phyloP scores from a whole-genome alignment of 2,329 filamentous ascomycete species.

The Colletotrichum caudatum region DNA sequence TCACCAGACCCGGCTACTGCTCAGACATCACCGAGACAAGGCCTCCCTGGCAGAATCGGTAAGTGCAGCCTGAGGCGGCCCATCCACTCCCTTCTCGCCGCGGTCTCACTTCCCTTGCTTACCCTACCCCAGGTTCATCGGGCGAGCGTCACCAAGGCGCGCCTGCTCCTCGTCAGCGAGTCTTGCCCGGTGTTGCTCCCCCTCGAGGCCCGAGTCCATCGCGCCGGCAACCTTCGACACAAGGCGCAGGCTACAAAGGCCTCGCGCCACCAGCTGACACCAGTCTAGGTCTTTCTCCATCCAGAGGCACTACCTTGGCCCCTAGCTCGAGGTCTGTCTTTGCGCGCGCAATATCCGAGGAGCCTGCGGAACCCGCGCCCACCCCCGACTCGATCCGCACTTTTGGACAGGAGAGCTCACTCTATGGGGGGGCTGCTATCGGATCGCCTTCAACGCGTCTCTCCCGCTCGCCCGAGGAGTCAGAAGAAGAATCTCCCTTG shows the following conservation, averaged over 20 bases:
- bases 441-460: conserved; percentile 14
- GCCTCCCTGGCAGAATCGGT: conserved; percentile 16
- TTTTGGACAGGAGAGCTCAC: conserved; percentile 40
- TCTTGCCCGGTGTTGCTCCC: conserved; percentile 24
- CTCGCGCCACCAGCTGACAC: not conserved
- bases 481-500: conserved; percentile 8
- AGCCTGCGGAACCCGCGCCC: not conserved
- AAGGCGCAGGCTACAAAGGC: conserved; percentile 6
- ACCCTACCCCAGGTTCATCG: conserved; percentile 6
- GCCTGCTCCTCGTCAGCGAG: not conserved
- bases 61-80: conserved; percentile 20
- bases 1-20: conserved; percentile 4
- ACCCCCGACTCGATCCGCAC: conserved; percentile 35
- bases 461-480: conserved; percentile 13
- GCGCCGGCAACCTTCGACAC: not conserved
- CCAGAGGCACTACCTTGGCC: not conserved
- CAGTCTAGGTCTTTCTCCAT: not conserved
- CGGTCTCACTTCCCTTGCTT: conserved; percentile 32
- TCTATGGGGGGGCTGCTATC: conserved; percentile 32
- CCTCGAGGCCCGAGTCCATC: conserved; percentile 21
- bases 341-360: conserved; percentile 25
- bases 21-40: conserved; percentile 2
- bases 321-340: conserved; percentile 17
- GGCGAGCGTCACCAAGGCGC: conserved; percentile 3
- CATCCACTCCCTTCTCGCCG: not conserved